Base-by-base conservation (phyloP, 2,329 filamentous ascomycete genomes). In the Diplodia sapinea region DNA sequence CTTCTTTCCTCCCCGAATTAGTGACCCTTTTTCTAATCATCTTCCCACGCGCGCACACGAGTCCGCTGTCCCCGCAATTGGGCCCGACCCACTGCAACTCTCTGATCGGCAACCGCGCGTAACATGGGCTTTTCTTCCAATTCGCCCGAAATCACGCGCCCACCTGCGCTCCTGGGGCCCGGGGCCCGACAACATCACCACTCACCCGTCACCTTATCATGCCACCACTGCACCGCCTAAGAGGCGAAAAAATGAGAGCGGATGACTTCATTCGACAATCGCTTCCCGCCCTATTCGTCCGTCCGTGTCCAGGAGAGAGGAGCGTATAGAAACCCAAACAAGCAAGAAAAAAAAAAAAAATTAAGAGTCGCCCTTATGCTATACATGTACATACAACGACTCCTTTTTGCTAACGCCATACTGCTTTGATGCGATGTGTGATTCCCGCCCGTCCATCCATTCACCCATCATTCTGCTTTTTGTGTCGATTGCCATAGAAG, bases 301-400 rank as follows among this genome's bases (percentile, higher is more conserved):
- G 9, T 49, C 40, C 70, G 68, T 74, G 74, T 81, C 80, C 81
- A 82, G 80, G 17, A 75, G 73, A 31, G 23, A 66, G 67, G 33
- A 43, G 62, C 23, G 54, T 36, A 29, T 49, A 12, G n/a, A 12
- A 36, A 11, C 33, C 33, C 33, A 36, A 36, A 9, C 33, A 36
- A 36, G 33, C 8, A 36, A 36, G 29, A 59, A 17, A 29, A 43
- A 4, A 15, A 11, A 2, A 13, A 49, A 33, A 61, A 61, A 23
- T 50, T 26, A 62, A 62, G 57, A 50, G 43, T 17, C 43, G 29
- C 43, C 43, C 17, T 12, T 36, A 20, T 63, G 26, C 59, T 51
- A 51, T 63, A 63, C 59, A 63, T 36, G 17, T 51, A n/a, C 47
- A 51, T 51, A 26, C 47, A 51, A 36, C 11, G 29, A 20, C 47